Conservation (phyloP, 345 rosid genomes). For the Euclidium syriacum region DNA sequence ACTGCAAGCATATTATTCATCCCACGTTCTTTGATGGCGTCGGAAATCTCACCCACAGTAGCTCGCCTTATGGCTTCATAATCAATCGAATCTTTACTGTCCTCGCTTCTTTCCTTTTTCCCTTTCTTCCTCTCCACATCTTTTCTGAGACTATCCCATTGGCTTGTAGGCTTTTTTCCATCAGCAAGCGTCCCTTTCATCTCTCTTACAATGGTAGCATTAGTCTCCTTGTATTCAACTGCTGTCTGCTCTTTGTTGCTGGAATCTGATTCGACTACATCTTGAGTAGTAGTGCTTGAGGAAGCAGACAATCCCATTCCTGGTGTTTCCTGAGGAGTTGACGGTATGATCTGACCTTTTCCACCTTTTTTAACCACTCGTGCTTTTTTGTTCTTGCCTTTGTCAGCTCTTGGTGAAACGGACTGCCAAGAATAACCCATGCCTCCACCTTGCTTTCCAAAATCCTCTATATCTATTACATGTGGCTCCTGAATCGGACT, state of each 20-base stretch:
- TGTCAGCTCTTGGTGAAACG: constrained; percentile 31
- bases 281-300: constrained; percentile 31
- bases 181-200: constrained; percentile 40
- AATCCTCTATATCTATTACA: constrained; percentile 34
- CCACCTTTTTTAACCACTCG: constrained; percentile 22
- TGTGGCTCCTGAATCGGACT: constrained; percentile 28
- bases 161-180: constrained; percentile 41
- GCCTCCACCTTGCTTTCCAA: constrained; percentile 39
- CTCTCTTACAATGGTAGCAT: constrained; percentile 34
- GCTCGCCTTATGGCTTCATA: constrained; percentile 77
- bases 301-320: constrained; percentile 4
- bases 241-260: constrained; percentile 30
- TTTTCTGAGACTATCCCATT: constrained; percentile 79
- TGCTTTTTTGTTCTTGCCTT: constrained; percentile 29
- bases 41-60: constrained; percentile 44
- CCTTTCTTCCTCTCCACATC: constrained; percentile 37
- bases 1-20: constrained; percentile 89
- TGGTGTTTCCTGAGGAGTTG: constrained; percentile 24
- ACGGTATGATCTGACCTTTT: constrained; percentile 24
- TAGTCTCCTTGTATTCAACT: constrained; percentile 29
- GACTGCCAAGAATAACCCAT: constrained; percentile 43
- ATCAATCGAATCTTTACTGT: constrained; percentile 69
- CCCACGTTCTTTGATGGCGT: constrained; percentile 73
- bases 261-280: constrained; percentile 33
- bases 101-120: constrained; percentile 46